Evolutionary conservation across 2,329 filamentous ascomycete species (phyloP), one percentile per base, ranked within the genome.

Genomic region (Tetracladium maxilliforme): DNA sequence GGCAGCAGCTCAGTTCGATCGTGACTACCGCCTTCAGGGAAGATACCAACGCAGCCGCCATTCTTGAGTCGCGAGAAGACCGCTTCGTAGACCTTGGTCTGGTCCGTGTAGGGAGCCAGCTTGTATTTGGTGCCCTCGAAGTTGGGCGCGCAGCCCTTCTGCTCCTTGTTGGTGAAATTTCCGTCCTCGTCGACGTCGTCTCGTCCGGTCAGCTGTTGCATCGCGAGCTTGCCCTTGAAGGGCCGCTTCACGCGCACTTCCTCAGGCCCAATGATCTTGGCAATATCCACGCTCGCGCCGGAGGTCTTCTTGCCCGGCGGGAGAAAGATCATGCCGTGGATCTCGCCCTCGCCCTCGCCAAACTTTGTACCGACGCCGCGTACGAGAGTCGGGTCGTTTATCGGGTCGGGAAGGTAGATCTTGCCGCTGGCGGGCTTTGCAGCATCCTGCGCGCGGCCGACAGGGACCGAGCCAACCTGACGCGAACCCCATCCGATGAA

Each of bases 21-120:
- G 52, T 95, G 87, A 46, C 86, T 94, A 42, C 87, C 87, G 37
- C 87, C 87, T 54, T 98, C 87, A 3, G 87, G 87, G 49, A 95
- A 98, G 43, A 98, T 94, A 33, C 87, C 90, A 27, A 95, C 80
- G 45, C 84, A 93, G 11, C 86, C 87, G 23, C 83, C 84, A 19
- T 68, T 65, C 36, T 75, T 73, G 17, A 98, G 64, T 16, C 83
- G 72, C 35, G 75, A 69, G 50, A 94, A 94, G 10, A 98, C 87
- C 12, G 83, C 81, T 47, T 93, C 73, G 53, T 95, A 95, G 15
- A 95, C 87, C 38, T 82, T 70, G 16, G 77, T 86, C 56, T 95
- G 87, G 47, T 95, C 84, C 21, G 94, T 84, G 43, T 94, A 84
- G 4, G 87, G 87, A 3, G 87, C 84, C 22, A 84, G 61, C 54